These are phyloP conservation scores for Malus hybrid DNA, from an alignment of 331 rosid species.

Conservation along the genomic window DNA sequence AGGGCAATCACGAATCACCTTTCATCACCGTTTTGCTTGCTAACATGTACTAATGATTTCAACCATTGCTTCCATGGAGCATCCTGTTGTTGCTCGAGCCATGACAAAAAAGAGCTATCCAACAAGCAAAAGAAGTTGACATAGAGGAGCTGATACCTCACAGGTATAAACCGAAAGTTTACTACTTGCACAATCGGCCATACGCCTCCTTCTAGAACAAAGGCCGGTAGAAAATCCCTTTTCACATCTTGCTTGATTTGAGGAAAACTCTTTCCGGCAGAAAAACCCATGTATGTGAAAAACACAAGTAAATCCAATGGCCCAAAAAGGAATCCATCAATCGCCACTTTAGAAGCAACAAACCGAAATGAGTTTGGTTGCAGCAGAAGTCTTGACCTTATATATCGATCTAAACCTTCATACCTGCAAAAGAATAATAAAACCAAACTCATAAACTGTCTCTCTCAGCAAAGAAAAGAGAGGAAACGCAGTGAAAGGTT, in stretches of 20 bases:
- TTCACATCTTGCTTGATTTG: slow-evolving; percentile 83
- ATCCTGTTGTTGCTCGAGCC: slow-evolving; percentile 91
- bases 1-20: slow-evolving; percentile 1
- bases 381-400: slow-evolving; percentile 42
- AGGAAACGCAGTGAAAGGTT: neutral
- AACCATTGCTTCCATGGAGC: slow-evolving; percentile 93
- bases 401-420: slow-evolving; percentile 69
- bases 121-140: slow-evolving; percentile 85
- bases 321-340: slow-evolving; percentile 69
- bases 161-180: slow-evolving; percentile 71
- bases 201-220: slow-evolving; percentile 67
- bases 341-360: slow-evolving; percentile 71
- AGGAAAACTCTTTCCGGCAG: slow-evolving; percentile 63
- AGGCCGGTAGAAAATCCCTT: slow-evolving; percentile 84
- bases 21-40: slow-evolving; percentile 22
- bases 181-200: slow-evolving; percentile 84
- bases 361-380: slow-evolving; percentile 70
- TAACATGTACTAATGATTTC: slow-evolving; percentile 44
- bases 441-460: neutral
- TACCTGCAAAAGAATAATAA: slow-evolving; percentile 49
- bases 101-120: slow-evolving; percentile 88
- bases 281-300: slow-evolving; percentile 82
- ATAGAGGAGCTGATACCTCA: slow-evolving; percentile 89
- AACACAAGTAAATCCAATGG: slow-evolving; percentile 74
- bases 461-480: neutral